Evolutionary conservation across 768 basidiomycete species (phyloP).

Genomic region (Scleroderma citrinum): DNA sequence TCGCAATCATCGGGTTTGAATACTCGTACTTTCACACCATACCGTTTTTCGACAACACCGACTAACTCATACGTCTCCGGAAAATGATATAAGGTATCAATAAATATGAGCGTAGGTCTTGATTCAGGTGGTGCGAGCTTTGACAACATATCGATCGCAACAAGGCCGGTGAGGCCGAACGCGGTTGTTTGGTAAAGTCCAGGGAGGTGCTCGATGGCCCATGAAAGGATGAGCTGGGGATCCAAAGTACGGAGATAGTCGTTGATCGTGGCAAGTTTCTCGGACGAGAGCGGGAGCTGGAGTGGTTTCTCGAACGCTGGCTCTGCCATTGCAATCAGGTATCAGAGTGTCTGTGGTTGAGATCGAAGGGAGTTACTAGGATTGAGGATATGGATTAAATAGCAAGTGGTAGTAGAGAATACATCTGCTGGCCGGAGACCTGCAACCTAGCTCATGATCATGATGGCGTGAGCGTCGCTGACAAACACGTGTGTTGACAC

Average conservation of each 20-base stretch:
- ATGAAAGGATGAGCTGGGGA: constrained; percentile 80
- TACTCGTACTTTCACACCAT: constrained; percentile 66
- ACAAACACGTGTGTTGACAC: too few species aligned
- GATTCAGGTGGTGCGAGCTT: constrained; percentile 54
- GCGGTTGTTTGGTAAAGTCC: constrained; percentile 91
- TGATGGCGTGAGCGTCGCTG: too few species aligned
- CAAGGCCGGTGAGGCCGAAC: constrained; percentile 92
- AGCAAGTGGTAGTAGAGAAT: too few species aligned
- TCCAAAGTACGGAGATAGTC: constrained; percentile 60
- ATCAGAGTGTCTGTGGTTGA: neutral
- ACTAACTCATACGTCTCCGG: constrained; percentile 87
- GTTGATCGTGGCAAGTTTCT: constrained; percentile 66
- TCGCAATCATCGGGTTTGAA: constrained; percentile 73
- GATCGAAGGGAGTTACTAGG: neutral
- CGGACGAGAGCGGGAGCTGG: constrained; percentile 49
- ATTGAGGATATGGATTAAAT: too few species aligned
- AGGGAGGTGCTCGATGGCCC: constrained; percentile 79
- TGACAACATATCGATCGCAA: constrained; percentile 91
- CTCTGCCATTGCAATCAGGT: constrained; percentile 6
- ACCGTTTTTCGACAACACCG: constrained; percentile 69
- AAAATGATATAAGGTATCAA: constrained; percentile 97
- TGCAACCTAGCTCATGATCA: too few species aligned
- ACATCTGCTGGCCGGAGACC: too few species aligned
- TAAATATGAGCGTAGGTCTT: constrained; percentile 81
- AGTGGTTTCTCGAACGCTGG: constrained; percentile 39